These are phyloP conservation scores for Daldinia childiae DNA, from an alignment of 495 filamentous ascomycete genomes.

Conservation along the genomic window DNA sequence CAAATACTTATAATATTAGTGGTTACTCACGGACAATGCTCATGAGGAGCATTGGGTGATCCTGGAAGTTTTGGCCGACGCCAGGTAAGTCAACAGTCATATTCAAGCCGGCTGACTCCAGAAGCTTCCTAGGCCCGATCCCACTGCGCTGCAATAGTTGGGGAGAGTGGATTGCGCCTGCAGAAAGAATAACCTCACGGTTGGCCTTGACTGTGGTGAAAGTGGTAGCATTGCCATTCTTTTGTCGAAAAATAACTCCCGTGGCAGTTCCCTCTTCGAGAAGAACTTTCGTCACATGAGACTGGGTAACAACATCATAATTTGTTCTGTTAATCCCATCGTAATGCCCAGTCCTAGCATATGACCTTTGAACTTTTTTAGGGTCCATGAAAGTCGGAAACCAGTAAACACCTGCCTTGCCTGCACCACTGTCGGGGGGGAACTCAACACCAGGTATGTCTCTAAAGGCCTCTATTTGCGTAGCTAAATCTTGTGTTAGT, in stretches of 20 bases:
- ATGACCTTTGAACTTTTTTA: constrained; percentile 49
- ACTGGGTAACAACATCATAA: constrained; percentile 51
- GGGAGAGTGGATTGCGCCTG: constrained; percentile 66
- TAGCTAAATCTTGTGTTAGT: constrained; percentile 26
- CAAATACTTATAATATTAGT: not conserved
- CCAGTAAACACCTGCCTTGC: constrained; percentile 55
- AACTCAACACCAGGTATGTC: constrained; percentile 55
- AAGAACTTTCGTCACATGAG: constrained; percentile 51
- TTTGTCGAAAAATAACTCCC: constrained; percentile 47
- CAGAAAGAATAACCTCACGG: constrained; percentile 68
- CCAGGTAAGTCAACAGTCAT: constrained; percentile 62
- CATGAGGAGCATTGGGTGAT: constrained; percentile 57
- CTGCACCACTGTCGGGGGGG: constrained; percentile 52
- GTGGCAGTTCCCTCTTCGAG: constrained; percentile 50
- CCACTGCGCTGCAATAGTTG: constrained; percentile 67
- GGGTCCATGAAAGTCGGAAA: constrained; percentile 59
- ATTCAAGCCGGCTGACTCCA: constrained; percentile 57
- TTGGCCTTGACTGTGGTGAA: constrained; percentile 51
- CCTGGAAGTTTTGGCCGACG: constrained; percentile 69
- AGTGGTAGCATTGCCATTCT: constrained; percentile 30
- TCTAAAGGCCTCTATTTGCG: constrained; percentile 50
- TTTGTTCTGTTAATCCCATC: constrained; percentile 47
- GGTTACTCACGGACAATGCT: constrained; percentile 45
- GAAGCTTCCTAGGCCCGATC: constrained; percentile 60
- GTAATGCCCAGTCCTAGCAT: constrained; percentile 54